A percentile compares a stretch with the other conserved stretches of the same genome.
Conservation (phyloP, 441 rosid species). For the Pelargonium australe region DNA sequence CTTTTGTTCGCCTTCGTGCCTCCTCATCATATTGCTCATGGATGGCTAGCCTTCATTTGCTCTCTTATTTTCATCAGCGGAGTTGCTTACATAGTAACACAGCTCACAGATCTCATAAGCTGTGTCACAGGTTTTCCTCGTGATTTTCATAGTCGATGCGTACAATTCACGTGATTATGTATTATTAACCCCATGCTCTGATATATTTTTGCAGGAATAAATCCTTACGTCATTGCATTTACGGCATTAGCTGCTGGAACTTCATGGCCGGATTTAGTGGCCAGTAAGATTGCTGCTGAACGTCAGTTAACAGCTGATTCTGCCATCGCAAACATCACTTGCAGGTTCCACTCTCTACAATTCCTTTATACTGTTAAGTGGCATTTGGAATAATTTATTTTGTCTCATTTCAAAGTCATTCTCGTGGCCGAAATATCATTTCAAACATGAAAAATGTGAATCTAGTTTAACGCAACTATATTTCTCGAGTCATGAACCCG, state of each 20-base stretch:
- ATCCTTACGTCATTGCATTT: conserved; percentile 84
- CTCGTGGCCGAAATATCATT: no score
- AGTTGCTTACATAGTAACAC: conserved; percentile 64
- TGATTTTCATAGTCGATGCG: conserved; percentile 2
- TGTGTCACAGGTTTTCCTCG: conserved; percentile 64
- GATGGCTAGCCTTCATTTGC: conserved; percentile 83
- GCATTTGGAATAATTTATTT: background rate
- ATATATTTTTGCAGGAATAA: conserved; percentile 46
- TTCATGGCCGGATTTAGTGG: conserved; percentile 95
- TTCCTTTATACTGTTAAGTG: background rate
- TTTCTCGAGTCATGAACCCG: no score
- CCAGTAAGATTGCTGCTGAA: conserved; percentile 94
- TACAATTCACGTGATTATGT: conserved; percentile 11
- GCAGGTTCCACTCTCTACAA: conserved; percentile 49
- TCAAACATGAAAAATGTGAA: no score
- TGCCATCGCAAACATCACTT: conserved; percentile 90
- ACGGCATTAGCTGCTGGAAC: conserved; percentile 84
- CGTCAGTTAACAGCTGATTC: conserved; percentile 84
- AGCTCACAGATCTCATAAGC: conserved; percentile 73
- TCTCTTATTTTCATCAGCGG: conserved; percentile 77
- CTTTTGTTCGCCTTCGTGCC: conserved; percentile 82
- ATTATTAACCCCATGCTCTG: background rate
- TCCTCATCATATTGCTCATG: conserved; percentile 78
- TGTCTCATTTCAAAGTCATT: no score
- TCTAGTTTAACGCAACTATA: no score